Evolutionary conservation across 345 rosid genomes (phyloP), one percentile per base, ranked within the genome.

Genomic region (Sonneratia alba): DNA sequence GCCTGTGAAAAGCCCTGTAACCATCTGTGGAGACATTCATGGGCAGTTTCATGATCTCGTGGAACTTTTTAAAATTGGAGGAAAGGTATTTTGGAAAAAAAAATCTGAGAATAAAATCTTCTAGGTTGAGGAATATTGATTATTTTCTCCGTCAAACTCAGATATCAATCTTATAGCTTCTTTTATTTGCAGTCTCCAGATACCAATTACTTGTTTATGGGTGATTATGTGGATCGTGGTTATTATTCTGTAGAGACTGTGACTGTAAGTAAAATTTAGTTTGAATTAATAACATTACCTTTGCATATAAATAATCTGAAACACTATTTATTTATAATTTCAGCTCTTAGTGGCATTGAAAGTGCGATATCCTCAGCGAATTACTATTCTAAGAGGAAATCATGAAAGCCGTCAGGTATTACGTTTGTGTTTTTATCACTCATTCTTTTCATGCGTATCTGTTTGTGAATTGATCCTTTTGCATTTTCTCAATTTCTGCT

Each of bases 41-140:
- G 98, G 98, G 74, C 97, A 96, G 77, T 96, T 96, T 83, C 99
- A 96, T 85, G 99, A 96, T 81, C 99, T 96, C 79, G 97, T 97
- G 21, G 99, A 96, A 84, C 99, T 96, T 78, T 96, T 96, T 85
- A 93, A 90, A 56, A 92, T 92, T 69, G 98, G 99, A 42, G 97
- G 99, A 77, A 89, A 86, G 96, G 99, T 95, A 21, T 22, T 55
- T 18, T 11, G 43, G 13, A 48, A 64, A 36, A n/a, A 49, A 64
- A 1, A 18, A 21, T n/a, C 63, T 62, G 71, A 36, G 36, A 45
- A 51, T 10, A 4, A 42, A 66, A 49, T 51, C 36, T 38, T 43
- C 68, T 68, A 0, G 36, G 32, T 21, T 16, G 2, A 53, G 10
- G 32, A 37, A 49, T 63, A 19, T 2, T 65, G 19, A 70, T 74